Evolutionary conservation across 1,284 basidiomycete genomes (phyloP), one percentile per base, ranked within the genome.

Genomic region (Lignosus rhinocerotis): DNA sequence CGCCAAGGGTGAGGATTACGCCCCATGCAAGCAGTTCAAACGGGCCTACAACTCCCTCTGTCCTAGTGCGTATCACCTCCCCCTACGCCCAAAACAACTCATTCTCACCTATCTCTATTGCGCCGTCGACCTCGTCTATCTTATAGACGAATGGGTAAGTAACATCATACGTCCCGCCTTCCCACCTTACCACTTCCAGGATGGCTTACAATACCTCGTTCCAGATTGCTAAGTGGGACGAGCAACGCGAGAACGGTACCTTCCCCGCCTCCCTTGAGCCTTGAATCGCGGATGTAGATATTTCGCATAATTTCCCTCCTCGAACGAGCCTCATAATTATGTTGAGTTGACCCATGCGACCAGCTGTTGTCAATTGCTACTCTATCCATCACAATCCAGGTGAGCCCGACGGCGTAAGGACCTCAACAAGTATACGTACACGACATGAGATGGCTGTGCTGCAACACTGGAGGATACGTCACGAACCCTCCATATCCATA

Each of bases 21-120:
- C 90, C 21, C 95, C 97, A 9, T 99, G 97, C 91, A 95, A 96
- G 81, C 95, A 98, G 80, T 99, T 99, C 88, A 94, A 92, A 82
- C 87, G 89, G 73, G 93, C 94, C 38, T 99, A 94, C 84, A 85
- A 94, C 82, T 95, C 96, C 53, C 87, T 99, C 64, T 99, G 97
- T 82, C 97, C 97, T 64, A 98, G 95, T 97, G 70, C 75, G 94
- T 89, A 34, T 25, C 41, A 41, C 43, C 44, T 58, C n/a, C 32
- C 57, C 14, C 50, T 17, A n/a, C 38, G 43, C 39, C 45, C 32
- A 43, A 60, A 46, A 59, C 36, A n/a, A 50, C 44, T 47, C 33
- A 33, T 14, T 44, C 30, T 25, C n/a, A 17, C 43, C n/a, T 44
- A 5, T 49, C 19, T 3, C 53, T 25, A 36, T 17, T 21, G 30